Base-by-base conservation (phyloP, 2,329 filamentous ascomycete species). In the Phialophora verrucosa region DNA sequence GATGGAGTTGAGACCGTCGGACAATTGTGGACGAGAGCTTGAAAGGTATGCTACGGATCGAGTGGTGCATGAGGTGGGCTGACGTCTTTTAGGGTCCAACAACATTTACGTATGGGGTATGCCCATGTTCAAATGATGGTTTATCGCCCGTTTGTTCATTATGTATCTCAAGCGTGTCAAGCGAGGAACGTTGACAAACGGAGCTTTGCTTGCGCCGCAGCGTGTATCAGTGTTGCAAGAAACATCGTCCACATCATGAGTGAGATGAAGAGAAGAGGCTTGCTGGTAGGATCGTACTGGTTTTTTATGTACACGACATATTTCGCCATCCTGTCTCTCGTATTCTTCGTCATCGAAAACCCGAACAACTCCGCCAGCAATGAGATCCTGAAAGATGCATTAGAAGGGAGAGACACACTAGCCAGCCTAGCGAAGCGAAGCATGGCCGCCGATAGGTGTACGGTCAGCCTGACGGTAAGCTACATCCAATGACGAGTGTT, bases 361-460 rank as follows among this genome's bases (percentile, higher is more conserved):
- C 86, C 86, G 1, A 84, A 87, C 64, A 87, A 83, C 59, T 79
- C 83, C 0, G 86, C 84, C 1, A 86, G 85, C 49, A 85, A 90
- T 59, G 93, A 96, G 68, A 90, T 97, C 25, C 82, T 97, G 66
- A 89, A 89, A 61, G 94, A 98, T 78, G 94, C 93, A 0, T 85
- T 88, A 67, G 90, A 92, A 69, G 95, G 94, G 20, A 91, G 91
- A 74, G 90, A 94, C 70, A 91, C 93, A 69, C 86, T 98, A 67
- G 87, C 88, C 59, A 88, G 88, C 17, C 84, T 98, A 65, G 90
- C 93, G 2, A 88, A 91, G 73, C 90, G 90, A 73, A 97, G 93
- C 75, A 85, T 96, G 83, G 93, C 93, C 42, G 95, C 95, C 2
- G 92, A 97, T 75, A 85, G 92, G 68, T 95, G 96, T 74, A 92